Base-by-base conservation (phyloP, 345 rosid genomes). In the Moricandia moricandioides region DNA sequence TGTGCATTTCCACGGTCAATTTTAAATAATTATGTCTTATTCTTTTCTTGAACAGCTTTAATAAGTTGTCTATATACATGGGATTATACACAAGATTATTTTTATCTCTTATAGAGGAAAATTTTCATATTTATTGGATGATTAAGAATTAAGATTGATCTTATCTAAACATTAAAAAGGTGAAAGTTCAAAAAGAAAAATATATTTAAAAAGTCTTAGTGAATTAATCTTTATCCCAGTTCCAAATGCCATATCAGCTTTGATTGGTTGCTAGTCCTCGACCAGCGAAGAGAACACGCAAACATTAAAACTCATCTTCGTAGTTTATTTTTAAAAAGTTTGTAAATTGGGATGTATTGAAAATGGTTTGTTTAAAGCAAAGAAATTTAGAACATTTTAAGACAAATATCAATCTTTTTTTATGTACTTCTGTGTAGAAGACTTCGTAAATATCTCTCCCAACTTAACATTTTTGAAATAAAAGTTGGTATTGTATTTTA, bases 211-310 rank as follows among this genome's bases (percentile, higher is more conserved):
- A 61, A 24, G 18, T 26, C 17, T 12, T 12, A 27, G 14, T 49
- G 54, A 68, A 35, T 51, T 39, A 17, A 24, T 69, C 64, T 21
- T 69, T 76, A 68, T 76, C 65, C 73, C 35, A 67, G 67, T 39
- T 59, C 17, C 11, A 29, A 27, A 52, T 62, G 45, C 64, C 69
- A 37, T 52, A 45, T 75, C 69, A 51, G 57, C 34, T 47, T 47
- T 49, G 52, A 47, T 47, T 14, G 17, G 52, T 14, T 47, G 52
- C 18, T 47, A 14, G 52, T 47, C 16, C 52, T 47, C 40, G 8
- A 47, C 52, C 52, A 47, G 18, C 52, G n/a, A n/a, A 47, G 18
- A 47, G 18, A 47, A 47, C 8, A n/a, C 18, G n/a, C 52, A 47
- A 47, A 49, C 56, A 49, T 16, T 49, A 49, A 49, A 49, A 49